Evolutionary conservation across 805 yeast genomes (phyloP), one percentile per base, ranked within the genome.

Genomic region (Suhomyces sp.): DNA sequence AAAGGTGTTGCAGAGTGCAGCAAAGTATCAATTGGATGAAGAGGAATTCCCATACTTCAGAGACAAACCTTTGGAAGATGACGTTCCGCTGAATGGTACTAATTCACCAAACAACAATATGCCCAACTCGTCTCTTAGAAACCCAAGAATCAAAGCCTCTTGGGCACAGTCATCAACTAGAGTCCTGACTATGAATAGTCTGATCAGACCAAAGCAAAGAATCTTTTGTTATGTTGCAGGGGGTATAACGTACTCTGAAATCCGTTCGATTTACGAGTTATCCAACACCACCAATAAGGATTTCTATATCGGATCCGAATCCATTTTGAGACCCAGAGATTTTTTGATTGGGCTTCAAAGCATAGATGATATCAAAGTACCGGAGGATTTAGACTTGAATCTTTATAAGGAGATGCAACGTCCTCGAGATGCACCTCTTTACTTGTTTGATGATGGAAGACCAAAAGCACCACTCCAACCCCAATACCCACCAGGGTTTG

Each of bases 211-310:
- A 22, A 70, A 84, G 58, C 97, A 90, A 64, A 75, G 94, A 48
- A 75, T 92, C 6, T 81, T 92, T 58, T 82, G 91, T 52, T 94
- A 84, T 63, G 80, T 90, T 26, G 87, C 96, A 1, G 99, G 99
- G 22, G 99, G 98, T 7, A 70, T 88, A 19, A 90, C 98, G 0
- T 82, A 86, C 58, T 81, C 92, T 2, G 99, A 94, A 68, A 72
- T 87, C 27, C 80, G 93, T 56, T 79, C 89, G 10, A 84, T 86
- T 4, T 86, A 88, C 60, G 93, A 89, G 57, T 76, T 90, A 46
- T 80, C 90, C 7, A 69, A 73, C 15, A 67, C 78, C 45, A 76
- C 82, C 53, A 82, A 87, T 62, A 86, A 83, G 64, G 96, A 90
- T 55, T 80, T 94, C 15, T 82, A 86, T 55, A 71, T 93, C 53